Evolutionary conservation across 345 rosid species (phyloP).

Genomic region (Rhodamnia argentea): DNA sequence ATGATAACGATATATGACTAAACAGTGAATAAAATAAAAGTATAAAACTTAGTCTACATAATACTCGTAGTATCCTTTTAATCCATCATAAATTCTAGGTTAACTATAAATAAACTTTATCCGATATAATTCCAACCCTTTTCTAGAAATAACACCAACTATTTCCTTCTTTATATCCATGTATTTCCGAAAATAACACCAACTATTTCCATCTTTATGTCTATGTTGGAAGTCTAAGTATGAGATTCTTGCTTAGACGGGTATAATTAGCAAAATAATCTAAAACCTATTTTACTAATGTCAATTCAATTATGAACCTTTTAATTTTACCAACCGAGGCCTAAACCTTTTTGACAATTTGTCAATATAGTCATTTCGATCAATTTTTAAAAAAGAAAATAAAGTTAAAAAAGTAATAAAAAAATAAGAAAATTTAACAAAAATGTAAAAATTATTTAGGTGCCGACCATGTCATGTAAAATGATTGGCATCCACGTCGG

Average conservation of each 20-base stretch:
- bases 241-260: background rate
- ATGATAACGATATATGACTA: background rate
- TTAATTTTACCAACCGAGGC: background rate
- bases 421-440: background rate
- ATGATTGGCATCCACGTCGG: accelerated
- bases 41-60: background rate
- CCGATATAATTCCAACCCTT: background rate
- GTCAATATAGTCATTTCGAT: accelerated
- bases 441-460: background rate
- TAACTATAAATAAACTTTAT: background rate
- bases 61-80: background rate
- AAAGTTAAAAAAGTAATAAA: background rate
- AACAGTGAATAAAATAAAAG: background rate
- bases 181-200: background rate
- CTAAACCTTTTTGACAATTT: accelerated
- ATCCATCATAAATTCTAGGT: background rate
- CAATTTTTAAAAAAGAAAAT: background rate
- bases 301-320: accelerated
- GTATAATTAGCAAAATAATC: background rate
- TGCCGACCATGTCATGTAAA: accelerated
- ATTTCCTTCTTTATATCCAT: background rate
- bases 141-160: background rate
- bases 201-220: background rate
- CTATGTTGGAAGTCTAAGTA: background rate
- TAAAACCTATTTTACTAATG: accelerated